Conservation (phyloP, 495 filamentous ascomycete species). For the Cudoniella acicularis region DNA sequence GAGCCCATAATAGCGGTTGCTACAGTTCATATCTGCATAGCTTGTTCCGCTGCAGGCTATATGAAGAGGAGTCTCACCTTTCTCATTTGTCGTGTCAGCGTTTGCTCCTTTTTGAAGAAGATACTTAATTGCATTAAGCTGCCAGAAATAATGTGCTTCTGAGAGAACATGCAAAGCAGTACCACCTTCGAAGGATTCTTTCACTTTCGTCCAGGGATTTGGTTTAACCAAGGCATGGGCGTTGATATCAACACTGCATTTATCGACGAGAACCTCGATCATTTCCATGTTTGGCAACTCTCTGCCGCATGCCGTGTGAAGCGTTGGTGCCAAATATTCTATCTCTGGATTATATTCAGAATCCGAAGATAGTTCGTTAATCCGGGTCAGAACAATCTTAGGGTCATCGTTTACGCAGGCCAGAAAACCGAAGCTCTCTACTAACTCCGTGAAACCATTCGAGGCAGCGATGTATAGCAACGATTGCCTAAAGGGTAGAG, state of each 20-base stretch:
- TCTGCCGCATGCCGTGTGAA: conserved; percentile 17
- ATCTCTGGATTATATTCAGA: neutral
- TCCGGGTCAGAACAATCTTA: neutral
- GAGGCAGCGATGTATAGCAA: conserved; percentile 8
- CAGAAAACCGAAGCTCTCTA: neutral
- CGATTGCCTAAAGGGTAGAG: neutral
- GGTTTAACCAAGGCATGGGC: neutral
- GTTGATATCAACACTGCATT: conserved; percentile 34
- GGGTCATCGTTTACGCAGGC: conserved; percentile 8
- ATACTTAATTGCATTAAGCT: conserved; percentile 39
- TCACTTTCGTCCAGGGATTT: neutral
- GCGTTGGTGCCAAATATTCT: neutral
- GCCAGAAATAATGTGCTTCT: conserved; percentile 40
- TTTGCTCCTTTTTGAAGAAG: conserved; percentile 39
- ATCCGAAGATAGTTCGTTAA: conserved; percentile 20
- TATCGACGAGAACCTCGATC: conserved; percentile 39
- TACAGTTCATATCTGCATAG: neutral
- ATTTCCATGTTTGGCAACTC: conserved; percentile 39
- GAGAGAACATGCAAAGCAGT: conserved; percentile 37
- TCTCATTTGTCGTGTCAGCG: conserved; percentile 29
- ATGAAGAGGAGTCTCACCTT: conserved; percentile 39
- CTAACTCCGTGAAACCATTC: conserved; percentile 5
- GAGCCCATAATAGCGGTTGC: neutral
- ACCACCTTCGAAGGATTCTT: conserved; percentile 17
- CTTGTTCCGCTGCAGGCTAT: conserved; percentile 20